Percentiles rank a stretch among this genome's conserved stretches.
phyloP scores from a whole-genome alignment of 192 early-diverging fungal species.

The Podila epigama region DNA sequence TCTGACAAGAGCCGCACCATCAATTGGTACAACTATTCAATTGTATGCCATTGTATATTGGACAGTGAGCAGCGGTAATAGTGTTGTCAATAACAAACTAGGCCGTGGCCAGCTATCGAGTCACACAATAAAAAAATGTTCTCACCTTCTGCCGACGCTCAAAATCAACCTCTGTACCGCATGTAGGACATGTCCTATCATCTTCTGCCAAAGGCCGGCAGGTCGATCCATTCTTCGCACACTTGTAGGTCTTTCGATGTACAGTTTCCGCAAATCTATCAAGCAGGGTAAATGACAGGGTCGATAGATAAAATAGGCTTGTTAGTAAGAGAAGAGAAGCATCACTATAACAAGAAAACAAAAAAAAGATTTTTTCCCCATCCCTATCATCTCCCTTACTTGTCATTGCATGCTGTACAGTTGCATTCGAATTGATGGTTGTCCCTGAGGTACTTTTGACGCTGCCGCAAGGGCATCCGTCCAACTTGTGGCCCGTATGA shows the following conservation, averaged over 20 bases:
- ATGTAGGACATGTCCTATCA: conserved; percentile 24
- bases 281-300: too few relatives aligned
- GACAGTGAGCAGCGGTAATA: neutral
- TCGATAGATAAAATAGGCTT: too few relatives aligned
- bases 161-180: conserved; percentile 21
- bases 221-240: conserved; percentile 22
- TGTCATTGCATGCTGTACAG: conserved; percentile 44
- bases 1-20: conserved; percentile 24
- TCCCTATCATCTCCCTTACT: neutral
- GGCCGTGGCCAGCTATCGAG: neutral
- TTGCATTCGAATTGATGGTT: conserved; percentile 40
- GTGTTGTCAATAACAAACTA: neutral
- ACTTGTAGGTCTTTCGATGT: conserved; percentile 16
- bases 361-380: neutral
- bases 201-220: conserved; percentile 31
- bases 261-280: conserved; percentile 31
- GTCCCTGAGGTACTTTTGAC: conserved; percentile 9
- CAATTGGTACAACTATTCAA: conserved; percentile 26
- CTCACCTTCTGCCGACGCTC: conserved; percentile 12
- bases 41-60: too few relatives aligned
- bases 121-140: neutral
- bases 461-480: conserved; percentile 20
- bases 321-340: neutral
- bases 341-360: neutral
- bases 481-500: conserved; percentile 42